Conservation (phyloP, 192 early-diverging fungal genomes). For the Borealophlyctis nickersoniae region DNA sequence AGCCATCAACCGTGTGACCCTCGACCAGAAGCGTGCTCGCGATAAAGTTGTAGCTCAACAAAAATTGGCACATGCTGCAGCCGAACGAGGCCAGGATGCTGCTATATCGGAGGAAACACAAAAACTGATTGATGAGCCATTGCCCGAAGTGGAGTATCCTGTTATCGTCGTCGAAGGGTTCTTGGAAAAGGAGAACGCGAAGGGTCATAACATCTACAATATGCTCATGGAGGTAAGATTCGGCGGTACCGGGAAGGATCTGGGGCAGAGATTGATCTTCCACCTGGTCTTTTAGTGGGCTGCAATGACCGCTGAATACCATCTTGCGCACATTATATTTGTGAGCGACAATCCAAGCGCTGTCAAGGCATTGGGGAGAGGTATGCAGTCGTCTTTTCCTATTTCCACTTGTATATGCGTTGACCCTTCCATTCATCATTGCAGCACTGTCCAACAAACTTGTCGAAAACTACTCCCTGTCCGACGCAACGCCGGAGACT, state of each 20-base stretch:
- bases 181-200: slow-evolving; percentile 68
- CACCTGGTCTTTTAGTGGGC: slow-evolving; percentile 58
- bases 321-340: slow-evolving; percentile 88
- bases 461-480: slow-evolving; percentile 63
- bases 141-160: slow-evolving; percentile 63
- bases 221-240: slow-evolving; percentile 60
- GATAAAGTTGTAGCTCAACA: slow-evolving; percentile 15
- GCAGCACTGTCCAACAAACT: slow-evolving; percentile 67
- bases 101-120: background rate
- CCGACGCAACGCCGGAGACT: slow-evolving; percentile 65
- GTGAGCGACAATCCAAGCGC: slow-evolving; percentile 66
- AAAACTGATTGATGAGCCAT: background rate
- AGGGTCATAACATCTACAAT: slow-evolving; percentile 63
- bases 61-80: background rate
- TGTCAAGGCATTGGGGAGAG: slow-evolving; percentile 65
- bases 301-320: slow-evolving; percentile 60
- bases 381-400: slow-evolving; percentile 35
- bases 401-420: background rate
- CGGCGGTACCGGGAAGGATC: background rate
- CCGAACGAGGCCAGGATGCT: background rate
- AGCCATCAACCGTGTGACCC: slow-evolving; percentile 62
- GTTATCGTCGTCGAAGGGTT: slow-evolving; percentile 88
- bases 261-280: background rate
- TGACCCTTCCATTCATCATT: background rate
- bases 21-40: slow-evolving; percentile 31